A percentile compares a stretch with the other conserved stretches of the same genome.
These are phyloP conservation scores for Fagopyrum homotropicum DNA, from an alignment of 148 eudicot species.

Conservation along the genomic window DNA sequence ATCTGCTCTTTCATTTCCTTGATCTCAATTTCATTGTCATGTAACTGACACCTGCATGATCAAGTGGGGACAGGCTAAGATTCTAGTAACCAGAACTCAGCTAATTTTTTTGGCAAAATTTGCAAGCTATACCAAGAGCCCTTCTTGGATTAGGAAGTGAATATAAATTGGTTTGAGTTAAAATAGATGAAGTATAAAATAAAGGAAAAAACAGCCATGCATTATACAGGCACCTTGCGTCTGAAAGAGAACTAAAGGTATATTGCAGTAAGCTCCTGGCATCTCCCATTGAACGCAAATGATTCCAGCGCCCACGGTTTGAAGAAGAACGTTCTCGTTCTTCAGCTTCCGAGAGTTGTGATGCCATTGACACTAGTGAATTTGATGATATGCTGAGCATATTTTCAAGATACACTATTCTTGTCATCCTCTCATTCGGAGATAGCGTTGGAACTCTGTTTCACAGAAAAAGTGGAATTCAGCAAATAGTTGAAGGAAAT, in stretches of 20 bases:
- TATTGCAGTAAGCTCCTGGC: slow-evolving; percentile 83
- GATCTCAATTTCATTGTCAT: slow-evolving; percentile 72
- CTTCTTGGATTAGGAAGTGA: no score
- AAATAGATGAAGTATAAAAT: no score
- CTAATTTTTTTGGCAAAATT: no score
- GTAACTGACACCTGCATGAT: slow-evolving; percentile 62
- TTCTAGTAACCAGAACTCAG: no score
- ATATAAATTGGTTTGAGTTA: no score
- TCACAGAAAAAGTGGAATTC: slow-evolving; percentile 26
- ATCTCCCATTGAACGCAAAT: slow-evolving; percentile 94
- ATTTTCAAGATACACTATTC: slow-evolving; percentile 72
- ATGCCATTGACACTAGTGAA: neutral
- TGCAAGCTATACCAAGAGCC: no score
- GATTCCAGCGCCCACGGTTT: slow-evolving; percentile 47
- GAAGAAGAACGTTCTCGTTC: neutral
- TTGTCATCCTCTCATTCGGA: slow-evolving; percentile 85
- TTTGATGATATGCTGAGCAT: slow-evolving; percentile 1
- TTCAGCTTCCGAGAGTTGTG: neutral
- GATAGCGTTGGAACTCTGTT: slow-evolving; percentile 77
- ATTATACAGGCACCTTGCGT: slow-evolving; percentile 51
- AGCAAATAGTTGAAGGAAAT: neutral
- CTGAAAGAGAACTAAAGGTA: slow-evolving; percentile 79
- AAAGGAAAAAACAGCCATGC: neutral
- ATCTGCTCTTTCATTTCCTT: slow-evolving; percentile 72
- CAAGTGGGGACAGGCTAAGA: neutral